These are phyloP conservation scores for Aureobasidium namibiae DNA, from an alignment of 2,329 filamentous ascomycete species.

Conservation along the genomic window DNA sequence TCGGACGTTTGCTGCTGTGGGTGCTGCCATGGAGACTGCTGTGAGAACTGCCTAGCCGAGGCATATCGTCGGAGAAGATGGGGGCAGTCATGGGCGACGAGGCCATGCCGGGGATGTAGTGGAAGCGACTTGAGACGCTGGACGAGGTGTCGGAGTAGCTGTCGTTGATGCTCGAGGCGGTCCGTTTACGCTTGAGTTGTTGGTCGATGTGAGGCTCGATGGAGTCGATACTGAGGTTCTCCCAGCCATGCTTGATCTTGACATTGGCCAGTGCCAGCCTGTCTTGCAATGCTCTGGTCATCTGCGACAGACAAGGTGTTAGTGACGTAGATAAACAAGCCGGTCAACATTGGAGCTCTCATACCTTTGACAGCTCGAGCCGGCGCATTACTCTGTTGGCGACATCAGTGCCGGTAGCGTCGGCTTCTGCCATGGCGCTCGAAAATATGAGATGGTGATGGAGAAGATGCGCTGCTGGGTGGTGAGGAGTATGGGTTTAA, in stretches of 20 bases:
- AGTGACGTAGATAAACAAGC: constrained; percentile 10
- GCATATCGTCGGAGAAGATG: constrained; percentile 76
- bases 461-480: not conserved
- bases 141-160: constrained; percentile 81
- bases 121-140: constrained; percentile 68
- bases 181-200: constrained; percentile 65
- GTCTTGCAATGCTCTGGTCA: constrained; percentile 86
- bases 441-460: not conserved
- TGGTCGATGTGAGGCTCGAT: constrained; percentile 80
- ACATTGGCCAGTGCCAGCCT: constrained; percentile 92
- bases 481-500: not conserved
- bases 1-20: constrained; percentile 26
- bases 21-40: constrained; percentile 37
- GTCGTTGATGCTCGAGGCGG: constrained; percentile 59
- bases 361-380: constrained; percentile 32
- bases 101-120: constrained; percentile 60
- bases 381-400: constrained; percentile 29
- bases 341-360: constrained; percentile 7
- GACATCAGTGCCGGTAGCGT: constrained; percentile 20
- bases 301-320: constrained; percentile 46
- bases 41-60: constrained; percentile 47
- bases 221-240: constrained; percentile 75
- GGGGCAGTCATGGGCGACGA: constrained; percentile 78
- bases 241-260: constrained; percentile 93
- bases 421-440: constrained; percentile 8